Conservation (phyloP, 176 grass and related monocot species). For the Canna indica region DNA sequence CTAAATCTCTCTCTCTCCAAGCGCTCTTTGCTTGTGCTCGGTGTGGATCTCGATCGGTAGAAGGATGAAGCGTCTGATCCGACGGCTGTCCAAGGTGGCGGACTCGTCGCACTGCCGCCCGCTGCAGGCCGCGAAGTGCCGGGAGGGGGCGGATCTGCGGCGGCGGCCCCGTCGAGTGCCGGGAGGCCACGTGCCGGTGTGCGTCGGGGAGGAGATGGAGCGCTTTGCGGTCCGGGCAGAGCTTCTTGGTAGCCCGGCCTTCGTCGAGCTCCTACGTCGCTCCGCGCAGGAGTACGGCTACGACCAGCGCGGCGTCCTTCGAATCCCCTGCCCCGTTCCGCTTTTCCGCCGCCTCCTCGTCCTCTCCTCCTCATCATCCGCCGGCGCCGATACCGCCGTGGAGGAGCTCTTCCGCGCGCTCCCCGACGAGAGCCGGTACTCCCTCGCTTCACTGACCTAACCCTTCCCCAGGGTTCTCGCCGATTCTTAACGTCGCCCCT, state of each 20-base stretch:
- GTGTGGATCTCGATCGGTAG: neutral
- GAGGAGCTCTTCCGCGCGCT: slow-evolving; percentile 11
- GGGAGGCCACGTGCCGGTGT: slow-evolving; percentile 16
- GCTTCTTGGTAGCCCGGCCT: slow-evolving; percentile 10
- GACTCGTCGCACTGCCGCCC: slow-evolving; percentile 7
- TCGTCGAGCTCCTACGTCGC: slow-evolving; percentile 15
- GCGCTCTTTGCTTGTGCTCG: neutral
- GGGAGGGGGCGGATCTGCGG: neutral
- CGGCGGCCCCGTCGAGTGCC: neutral
- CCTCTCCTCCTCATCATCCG: neutral
- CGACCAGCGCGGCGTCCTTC: slow-evolving; percentile 18
- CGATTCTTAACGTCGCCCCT: neutral
- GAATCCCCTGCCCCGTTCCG: slow-evolving; percentile 7
- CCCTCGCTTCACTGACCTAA: neutral
- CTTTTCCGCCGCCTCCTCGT: slow-evolving; percentile 17
- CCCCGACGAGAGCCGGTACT: neutral
- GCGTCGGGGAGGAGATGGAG: slow-evolving; percentile 25
- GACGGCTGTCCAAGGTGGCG: slow-evolving; percentile 13
- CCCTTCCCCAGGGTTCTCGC: no score
- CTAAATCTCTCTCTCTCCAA: no score
- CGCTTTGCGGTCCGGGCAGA: slow-evolving; percentile 20
- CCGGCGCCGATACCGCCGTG: neutral
- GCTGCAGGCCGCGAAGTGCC: neutral
- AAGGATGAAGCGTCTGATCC: slow-evolving; percentile 19
- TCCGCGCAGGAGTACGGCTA: slow-evolving; percentile 25